Base-by-base conservation (phyloP, 768 basidiomycete genomes). In the Mrakia frigida region DNA sequence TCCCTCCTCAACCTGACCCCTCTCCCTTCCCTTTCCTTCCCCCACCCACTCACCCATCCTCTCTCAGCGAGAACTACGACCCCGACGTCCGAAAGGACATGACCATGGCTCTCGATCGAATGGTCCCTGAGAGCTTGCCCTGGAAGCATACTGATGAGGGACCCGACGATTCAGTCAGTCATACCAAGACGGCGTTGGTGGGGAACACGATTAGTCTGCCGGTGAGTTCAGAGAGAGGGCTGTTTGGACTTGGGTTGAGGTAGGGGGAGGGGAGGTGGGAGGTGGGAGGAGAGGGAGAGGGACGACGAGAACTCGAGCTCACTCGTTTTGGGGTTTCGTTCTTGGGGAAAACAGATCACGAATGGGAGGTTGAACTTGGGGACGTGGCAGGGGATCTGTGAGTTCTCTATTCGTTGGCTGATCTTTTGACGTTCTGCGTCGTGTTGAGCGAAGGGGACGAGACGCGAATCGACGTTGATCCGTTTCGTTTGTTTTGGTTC, bases 141-240 rank as follows among this genome's bases (percentile, higher is more conserved):
- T 96, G 94, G 93, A 85, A 85, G 53, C 94, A 97, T 82, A 92
- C 89, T 0, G 93, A 94, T 81, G 94, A 98, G 85, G 94, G 93
- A 31, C 91, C 90, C 65, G 94, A 96, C 35, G 70, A 72, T 33
- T 52, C 46, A 7, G 70, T 73, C 52, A 94, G 92, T 3, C 95
- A 97, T 82, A 93, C 93, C 33, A 97, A 98, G 82, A 88, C 92
- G 3, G 89, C 92, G 6, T 86, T 98, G 43, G 86, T 97, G 65
- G 94, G 95, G 28, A 87, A 91, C 28, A 90, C 92, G 0, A 86
- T 97, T 76, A 89, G 90, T 81, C 83, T 98, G 56, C 94, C 94
- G 4, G 92, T 98, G 79, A 91, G 91, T 3, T 87, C 13, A 9
- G 16, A 23, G 28, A 41, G 11, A 6, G 39, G 39, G 39, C 2